Percentiles rank a stretch among this genome's conserved stretches.
phyloP scores from a whole-genome alignment of 140 eudicot genomes.

The Flaveria floridana region DNA sequence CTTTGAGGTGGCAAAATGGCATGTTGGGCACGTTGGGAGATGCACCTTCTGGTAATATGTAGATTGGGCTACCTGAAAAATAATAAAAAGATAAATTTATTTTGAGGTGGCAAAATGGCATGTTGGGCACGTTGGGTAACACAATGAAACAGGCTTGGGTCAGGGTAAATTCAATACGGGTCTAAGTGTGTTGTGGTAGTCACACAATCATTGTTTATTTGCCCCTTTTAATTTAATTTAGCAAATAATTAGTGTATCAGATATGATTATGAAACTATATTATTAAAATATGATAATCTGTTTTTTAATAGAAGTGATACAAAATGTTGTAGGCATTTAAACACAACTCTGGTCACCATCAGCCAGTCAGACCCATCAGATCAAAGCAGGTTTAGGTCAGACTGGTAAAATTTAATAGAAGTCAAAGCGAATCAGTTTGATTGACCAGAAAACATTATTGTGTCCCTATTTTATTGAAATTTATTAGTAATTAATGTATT shows the following conservation, averaged over 20 bases:
- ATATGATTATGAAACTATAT: background rate
- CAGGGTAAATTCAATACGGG: background rate
- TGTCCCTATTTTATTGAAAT: background rate
- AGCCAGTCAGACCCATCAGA: background rate
- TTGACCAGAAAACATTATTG: background rate
- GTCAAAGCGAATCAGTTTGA: background rate
- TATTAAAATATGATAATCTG: background rate
- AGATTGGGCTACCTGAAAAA: slow-evolving; percentile 42
- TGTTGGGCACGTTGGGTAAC: background rate
- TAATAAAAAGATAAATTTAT: background rate
- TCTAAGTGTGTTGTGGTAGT: slow-evolving; percentile 7
- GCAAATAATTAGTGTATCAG: background rate
- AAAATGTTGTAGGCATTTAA: background rate
- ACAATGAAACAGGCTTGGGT: background rate
- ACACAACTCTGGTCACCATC: background rate
- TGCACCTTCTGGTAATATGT: slow-evolving; percentile 49
- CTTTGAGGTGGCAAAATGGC: slow-evolving; percentile 10
- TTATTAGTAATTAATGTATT: background rate
- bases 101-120: slow-evolving; percentile 10
- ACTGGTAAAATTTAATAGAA: background rate
- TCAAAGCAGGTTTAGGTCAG: background rate
- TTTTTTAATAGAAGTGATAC: background rate
- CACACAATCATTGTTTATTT: background rate
- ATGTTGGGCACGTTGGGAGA: slow-evolving; percentile 24
- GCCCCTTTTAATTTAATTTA: background rate